Conservation (phyloP, 1,139 yeast species). For the Pneumocystis murina region DNA sequence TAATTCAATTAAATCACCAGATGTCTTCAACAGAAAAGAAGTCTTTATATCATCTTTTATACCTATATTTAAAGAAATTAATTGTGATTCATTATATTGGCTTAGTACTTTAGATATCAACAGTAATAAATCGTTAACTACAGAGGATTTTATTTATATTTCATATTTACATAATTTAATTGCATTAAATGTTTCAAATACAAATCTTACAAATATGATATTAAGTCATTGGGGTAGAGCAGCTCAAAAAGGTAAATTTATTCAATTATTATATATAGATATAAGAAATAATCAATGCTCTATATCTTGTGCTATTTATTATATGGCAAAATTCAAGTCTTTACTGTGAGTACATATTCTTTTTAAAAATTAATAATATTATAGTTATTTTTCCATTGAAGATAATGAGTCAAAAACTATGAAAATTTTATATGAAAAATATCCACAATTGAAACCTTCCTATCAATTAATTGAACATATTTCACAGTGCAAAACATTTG, state of each 20-base stretch:
- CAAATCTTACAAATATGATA: not conserved
- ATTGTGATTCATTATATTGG: not conserved
- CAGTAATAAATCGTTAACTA: not conserved
- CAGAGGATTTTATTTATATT: not conserved
- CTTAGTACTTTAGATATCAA: not conserved
- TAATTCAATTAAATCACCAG: not conserved
- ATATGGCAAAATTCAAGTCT: not conserved
- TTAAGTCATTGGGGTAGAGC: not conserved
- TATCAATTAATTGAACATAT: not conserved
- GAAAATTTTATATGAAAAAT: not conserved
- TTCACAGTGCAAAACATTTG: not conserved
- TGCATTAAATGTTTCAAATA: not conserved
- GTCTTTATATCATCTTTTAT: not conserved
- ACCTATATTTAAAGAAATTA: not conserved
- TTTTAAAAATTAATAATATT: not conserved
- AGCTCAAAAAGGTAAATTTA: not conserved
- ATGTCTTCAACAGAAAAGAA: not conserved
- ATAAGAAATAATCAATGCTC: not conserved
- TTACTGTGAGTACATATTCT: not conserved
- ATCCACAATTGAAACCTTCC: not conserved
- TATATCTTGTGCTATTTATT: not conserved
- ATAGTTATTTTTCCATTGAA: not conserved
- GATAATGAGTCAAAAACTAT: not conserved
- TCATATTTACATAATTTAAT: not conserved
- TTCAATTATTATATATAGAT: not conserved